Base-by-base conservation (phyloP, 2,329 filamentous ascomycete species). In the Pseudogymnoascus sp. region DNA sequence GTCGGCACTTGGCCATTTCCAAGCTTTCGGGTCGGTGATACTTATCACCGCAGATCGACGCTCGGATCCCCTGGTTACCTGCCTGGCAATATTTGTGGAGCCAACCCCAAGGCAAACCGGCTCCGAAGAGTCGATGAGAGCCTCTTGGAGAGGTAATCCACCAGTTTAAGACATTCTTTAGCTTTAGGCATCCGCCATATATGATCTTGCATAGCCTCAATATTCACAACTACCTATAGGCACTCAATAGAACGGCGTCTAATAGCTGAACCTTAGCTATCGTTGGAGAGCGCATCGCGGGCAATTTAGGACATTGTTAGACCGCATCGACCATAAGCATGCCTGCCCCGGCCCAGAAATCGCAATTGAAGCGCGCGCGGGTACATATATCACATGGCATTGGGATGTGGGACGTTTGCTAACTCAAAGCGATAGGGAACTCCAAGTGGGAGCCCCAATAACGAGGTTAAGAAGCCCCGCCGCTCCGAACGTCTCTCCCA, bases 361-460 rank as follows among this genome's bases (percentile, higher is more conserved):
- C 88, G 79, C 88, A 90, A 78, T 85, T 94, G 78, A 96, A 96
- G 81, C 87, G 91, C 73, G 84, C 80, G 69, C 84, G 88, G 75
- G 91, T 94, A 80, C 73, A 84, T 79, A 36, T 44, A 7, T 64
- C 65, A 74, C 65, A 68, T 63, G 61, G 60, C 21, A 64, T 68
- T 35, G 64, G 65, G 66, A 66, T 48, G 62, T 67, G 63, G 61
- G 63, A 65, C 59, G 62, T 65, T 63, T 65, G 33, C 59, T 59
- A 62, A 66, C 41, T 63, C 65, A 65, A 63, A 64, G 63, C 66
- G 36, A 63, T 65, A 68, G 68, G 29, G 33, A 35, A 55, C 31
- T 36, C 60, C 71, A 68, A 67, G 58, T 60, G 67, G 62, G 59
- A 65, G 66, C 48, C 58, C 63, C 10, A 69, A 70, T 13, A 63